Base-by-base conservation (phyloP, 1,139 yeast genomes). In the Ashbya aceris region DNA sequence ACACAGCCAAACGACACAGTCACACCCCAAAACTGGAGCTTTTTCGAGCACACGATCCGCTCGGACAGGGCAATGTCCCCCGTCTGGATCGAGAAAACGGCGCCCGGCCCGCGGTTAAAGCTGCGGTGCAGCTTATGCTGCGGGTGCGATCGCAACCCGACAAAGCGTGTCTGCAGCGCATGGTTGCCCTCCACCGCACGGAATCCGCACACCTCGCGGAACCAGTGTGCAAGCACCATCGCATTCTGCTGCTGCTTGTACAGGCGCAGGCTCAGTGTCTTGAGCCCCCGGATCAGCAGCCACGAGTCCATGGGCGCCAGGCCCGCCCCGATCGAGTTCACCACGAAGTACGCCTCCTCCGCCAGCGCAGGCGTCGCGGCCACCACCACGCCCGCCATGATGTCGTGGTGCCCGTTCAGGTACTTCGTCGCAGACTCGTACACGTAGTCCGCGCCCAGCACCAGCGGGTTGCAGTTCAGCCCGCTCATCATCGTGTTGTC, bases 401-500 rank as follows among this genome's bases (percentile, higher is more conserved):
- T 77, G 62, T 87, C 96, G 62, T 87, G 96, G 62, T 87, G 96
- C 8, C 96, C 96, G 56, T 86, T 84, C 50, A 87, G 69, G 59
- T 84, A 87, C 64, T 87, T 87, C 44, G 96, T 87, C 12, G 94
- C 96, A 11, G 91, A 80, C 61, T 87, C 96, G 62, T 87, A 87
- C 45, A 85, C 95, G 48, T 87, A 83, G 60, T 87, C 96, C 28
- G 81, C 93, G 11, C 93, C 94, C 52, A 83, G 72, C 51, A 82
- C 85, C 52, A 87, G 71, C 2, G 96, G 96, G 11, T 83, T 73
- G 80, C 85, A 80, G 56, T 82, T 71, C 44, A 87, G 64, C 3
- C 96, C 96, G 12, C 95, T 80, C 89, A 87, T 81, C 96, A 87
- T 87, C 49, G 96, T 87, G 69, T 89, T 87, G 65, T 87, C 96